Evolutionary conservation across 441 rosid species (phyloP), one percentile per base, ranked within the genome.

Genomic region (Lepidium campestre): DNA sequence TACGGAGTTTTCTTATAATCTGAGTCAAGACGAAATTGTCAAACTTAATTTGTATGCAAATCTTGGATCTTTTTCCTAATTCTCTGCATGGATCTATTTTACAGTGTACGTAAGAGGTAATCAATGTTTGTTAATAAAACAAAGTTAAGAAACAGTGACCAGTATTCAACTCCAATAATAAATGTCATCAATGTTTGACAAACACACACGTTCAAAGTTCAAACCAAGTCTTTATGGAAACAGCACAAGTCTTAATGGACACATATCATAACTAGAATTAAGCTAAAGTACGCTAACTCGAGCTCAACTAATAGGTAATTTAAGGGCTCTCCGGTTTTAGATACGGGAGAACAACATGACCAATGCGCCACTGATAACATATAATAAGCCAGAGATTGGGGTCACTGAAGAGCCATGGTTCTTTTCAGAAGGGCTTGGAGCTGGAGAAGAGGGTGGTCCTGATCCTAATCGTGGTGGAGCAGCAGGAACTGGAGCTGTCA

Each of bases 401-500:
- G 23, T 23, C 48, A 65, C 10, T 15, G 73, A 67, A 60, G 72
- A 45, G 34, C 62, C 77, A 65, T 17, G 54, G 70, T 49, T 72
- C 15, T 19, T 7, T 20, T 37, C 3, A 31, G 74, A 42, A 14
- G 77, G 68, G 31, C 59, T 17, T 67, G 77, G 73, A 55, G 65
- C 73, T 10, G 73, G 73, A 47, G 64, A 53, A 12, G 55, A 19
- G 14, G 49, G 4, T 45, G 41, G 5, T 19, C 3, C 32, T 42
- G 23, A 13, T 27, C 23, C 40, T 15, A 13, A 29, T 36, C 23
- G 5, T 61, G 57, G 6, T 27, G 17, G 48, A 57, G 55, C 40
- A 57, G 46, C 39, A 32, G 75, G 60, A 71, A 46, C 75, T 55
- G 71, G 66, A 66, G 42, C 67, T 59, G 57, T 41, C 22, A 59